A percentile compares a stretch with the other conserved stretches of the same genome.
phyloP scores from a whole-genome alignment of 768 basidiomycete genomes.

The Hygrocybe punicea region DNA sequence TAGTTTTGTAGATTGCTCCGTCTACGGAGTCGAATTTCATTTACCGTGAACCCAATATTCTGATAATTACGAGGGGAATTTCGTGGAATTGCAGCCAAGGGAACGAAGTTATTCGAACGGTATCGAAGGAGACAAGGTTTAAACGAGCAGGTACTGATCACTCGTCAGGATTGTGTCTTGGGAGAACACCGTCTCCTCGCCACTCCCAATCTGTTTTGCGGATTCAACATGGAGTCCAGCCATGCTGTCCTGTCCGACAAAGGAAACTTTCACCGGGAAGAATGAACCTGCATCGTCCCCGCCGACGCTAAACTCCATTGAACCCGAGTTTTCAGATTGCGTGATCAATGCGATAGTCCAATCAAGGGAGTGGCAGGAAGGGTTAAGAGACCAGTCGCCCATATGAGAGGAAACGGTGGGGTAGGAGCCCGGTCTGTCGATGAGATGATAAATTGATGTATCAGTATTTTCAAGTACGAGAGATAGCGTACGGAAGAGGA shows the following conservation, averaged over 20 bases:
- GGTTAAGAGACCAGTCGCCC: conserved; percentile 81
- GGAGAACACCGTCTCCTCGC: conserved; percentile 27
- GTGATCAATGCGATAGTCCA: conserved; percentile 79
- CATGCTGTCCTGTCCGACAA: conserved; percentile 77
- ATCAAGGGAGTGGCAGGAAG: conserved; percentile 73
- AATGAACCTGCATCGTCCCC: conserved; percentile 81
- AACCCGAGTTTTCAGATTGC: conserved; percentile 66
- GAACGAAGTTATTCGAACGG: too few species aligned
- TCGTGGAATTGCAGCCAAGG: too few species aligned
- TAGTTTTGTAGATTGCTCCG: too few species aligned
- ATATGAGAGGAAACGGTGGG: conserved; percentile 76
- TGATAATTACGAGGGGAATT: too few species aligned
- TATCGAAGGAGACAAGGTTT: conserved; percentile 15
- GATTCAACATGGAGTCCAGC: conserved; percentile 67
- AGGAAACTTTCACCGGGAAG: conserved; percentile 88
- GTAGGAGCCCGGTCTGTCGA: conserved; percentile 67
- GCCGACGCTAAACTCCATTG: conserved; percentile 85
- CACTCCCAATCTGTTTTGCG: conserved; percentile 53
- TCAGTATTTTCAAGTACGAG: background rate
- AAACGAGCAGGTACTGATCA: conserved; percentile 59
- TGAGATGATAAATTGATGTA: conserved; percentile 2
- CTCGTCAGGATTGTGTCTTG: conserved; percentile 35
- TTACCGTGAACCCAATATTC: too few species aligned
- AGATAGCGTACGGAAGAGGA: conserved; percentile 78
- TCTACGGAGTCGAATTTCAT: too few species aligned